Evolutionary conservation across 805 yeast species (phyloP), one percentile per base, ranked within the genome.

Genomic region (Kluyveromyces nonfermentans): DNA sequence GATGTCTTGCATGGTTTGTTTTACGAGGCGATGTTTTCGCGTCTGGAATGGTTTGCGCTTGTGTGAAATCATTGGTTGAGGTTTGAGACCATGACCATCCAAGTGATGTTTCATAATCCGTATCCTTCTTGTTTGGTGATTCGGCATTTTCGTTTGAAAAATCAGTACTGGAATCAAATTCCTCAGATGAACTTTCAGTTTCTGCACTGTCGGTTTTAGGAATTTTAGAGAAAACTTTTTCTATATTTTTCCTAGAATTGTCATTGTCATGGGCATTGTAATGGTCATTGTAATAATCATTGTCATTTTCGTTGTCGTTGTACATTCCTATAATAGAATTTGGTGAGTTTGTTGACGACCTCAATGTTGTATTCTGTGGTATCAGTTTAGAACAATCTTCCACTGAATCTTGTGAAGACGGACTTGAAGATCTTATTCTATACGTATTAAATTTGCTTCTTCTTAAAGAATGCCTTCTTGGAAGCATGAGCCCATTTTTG

Each of bases 361-460:
- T 9, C 20, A 20, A 3, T 15, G n/a, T 31, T 14, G 19, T 15
- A 17, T 16, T 18, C 4, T 19, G 21, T 7, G 33, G 33, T 14
- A 25, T 14, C 30, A 25, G 30, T 25, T 25, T 3, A 16, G 33
- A 28, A 5, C 21, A 14, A 9, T 12, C 16, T 6, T 38, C 34
- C 25, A 14, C 16, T 7, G 16, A 33, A 15, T 38, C 41, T 19
- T 18, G 16, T 18, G 10, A 18, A 8, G 19, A n/a, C 12, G 33
- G 22, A 18, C 40, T 49, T 48, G 58, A 43, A 42, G 62, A 53
- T 47, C 68, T 69, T 57, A 69, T 63, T 48, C 75, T 65, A 52
- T 74, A 74, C 1, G 77, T 71, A 25, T 74, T 68, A 69, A 78
- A 73, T 51, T 71, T 65, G 46, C 74, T 67, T 56, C 79, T 68